phyloP scores from a whole-genome alignment of 805 yeast species.

The Saccharomycodes ludwigii region DNA sequence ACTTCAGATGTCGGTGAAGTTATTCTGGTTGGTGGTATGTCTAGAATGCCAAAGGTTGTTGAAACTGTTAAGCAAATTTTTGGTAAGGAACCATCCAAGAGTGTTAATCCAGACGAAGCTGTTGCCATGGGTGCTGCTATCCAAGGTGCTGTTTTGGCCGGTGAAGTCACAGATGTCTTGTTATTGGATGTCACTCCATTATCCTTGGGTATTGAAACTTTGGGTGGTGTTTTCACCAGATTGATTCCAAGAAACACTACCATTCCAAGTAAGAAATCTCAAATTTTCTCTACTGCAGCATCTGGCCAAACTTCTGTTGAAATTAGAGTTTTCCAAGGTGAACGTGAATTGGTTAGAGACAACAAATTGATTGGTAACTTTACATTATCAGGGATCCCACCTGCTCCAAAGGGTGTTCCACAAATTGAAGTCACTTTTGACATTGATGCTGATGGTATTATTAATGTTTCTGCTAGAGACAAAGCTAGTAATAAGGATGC shows the following conservation, averaged over 20 bases:
- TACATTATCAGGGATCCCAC: slow-evolving; percentile 85
- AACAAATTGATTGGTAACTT: slow-evolving; percentile 96
- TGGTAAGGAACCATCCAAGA: slow-evolving; percentile 75
- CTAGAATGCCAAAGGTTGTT: slow-evolving; percentile 77
- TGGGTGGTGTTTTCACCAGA: slow-evolving; percentile 95
- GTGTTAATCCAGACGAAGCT: slow-evolving; percentile 92
- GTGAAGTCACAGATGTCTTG: slow-evolving; percentile 87
- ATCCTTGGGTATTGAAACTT: slow-evolving; percentile 90
- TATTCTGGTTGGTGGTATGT: slow-evolving; percentile 78
- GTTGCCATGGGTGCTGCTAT: slow-evolving; percentile 96
- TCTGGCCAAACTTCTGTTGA: slow-evolving; percentile 95
- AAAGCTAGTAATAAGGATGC: slow-evolving; percentile 90
- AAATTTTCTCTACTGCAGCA: slow-evolving; percentile 91
- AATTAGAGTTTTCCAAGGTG: slow-evolving; percentile 98
- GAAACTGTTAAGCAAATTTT: slow-evolving; percentile 59
- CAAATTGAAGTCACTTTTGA: slow-evolving; percentile 85
- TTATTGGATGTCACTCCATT: slow-evolving; percentile 81
- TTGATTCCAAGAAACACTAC: slow-evolving; percentile 85
- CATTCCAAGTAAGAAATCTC: slow-evolving; percentile 93
- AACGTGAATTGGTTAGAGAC: slow-evolving; percentile 95
- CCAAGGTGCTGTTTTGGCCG: slow-evolving; percentile 93
- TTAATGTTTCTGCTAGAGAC: slow-evolving; percentile 89
- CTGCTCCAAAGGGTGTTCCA: slow-evolving; percentile 74
- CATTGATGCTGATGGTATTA: slow-evolving; percentile 94
- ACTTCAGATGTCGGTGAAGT: slow-evolving; percentile 65